Conservation (phyloP, 2,329 filamentous ascomycete species). For the Alternaria brassicae region DNA sequence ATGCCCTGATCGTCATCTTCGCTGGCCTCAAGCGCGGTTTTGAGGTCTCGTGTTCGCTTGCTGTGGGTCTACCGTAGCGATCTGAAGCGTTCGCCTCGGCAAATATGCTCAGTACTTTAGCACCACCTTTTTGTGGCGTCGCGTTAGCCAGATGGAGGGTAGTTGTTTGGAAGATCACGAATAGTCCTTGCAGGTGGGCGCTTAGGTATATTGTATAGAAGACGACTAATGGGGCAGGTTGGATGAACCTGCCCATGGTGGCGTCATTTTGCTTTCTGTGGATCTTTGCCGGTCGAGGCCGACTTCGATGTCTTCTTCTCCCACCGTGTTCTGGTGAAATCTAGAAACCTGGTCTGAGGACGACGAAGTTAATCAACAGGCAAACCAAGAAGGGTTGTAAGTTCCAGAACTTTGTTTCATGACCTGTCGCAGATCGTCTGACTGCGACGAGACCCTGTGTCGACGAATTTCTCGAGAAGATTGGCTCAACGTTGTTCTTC, state of each 20-base stretch:
- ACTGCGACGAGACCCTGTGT: not conserved
- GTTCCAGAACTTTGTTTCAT: not conserved
- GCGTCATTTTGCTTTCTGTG: not conserved
- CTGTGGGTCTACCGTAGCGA: not conserved
- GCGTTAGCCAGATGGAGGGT: not conserved
- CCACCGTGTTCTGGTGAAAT: not conserved
- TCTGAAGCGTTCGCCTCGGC: not conserved
- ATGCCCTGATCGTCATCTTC: not conserved
- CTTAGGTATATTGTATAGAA: not conserved
- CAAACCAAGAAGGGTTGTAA: not conserved
- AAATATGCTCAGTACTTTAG: not conserved
- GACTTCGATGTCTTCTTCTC: not conserved
- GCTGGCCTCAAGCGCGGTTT: not conserved
- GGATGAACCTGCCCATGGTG: not conserved
- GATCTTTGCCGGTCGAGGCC: not conserved
- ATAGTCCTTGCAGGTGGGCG: not conserved
- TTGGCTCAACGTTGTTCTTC: not conserved
- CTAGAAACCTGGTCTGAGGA: not conserved
- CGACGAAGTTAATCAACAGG: not conserved
- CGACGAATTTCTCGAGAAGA: not conserved
- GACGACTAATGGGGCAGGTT: not conserved
- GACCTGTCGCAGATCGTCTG: not conserved
- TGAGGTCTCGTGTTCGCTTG: slow-evolving; percentile 1
- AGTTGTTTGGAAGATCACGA: not conserved
- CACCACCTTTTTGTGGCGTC: not conserved